phyloP scores from a whole-genome alignment of 805 yeast genomes.

The Nakazawaea peltata region DNA sequence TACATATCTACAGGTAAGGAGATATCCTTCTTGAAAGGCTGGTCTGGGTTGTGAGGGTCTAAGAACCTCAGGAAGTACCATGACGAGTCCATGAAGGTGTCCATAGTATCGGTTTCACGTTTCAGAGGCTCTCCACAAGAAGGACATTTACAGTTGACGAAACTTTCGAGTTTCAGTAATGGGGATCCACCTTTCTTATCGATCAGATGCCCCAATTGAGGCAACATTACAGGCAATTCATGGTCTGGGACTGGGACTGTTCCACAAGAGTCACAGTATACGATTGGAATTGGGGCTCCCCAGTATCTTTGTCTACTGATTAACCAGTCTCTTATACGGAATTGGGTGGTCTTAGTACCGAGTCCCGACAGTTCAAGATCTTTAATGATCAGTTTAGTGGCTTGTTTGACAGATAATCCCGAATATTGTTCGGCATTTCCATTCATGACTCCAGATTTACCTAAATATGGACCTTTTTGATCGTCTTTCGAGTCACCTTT shows the following conservation, averaged over 20 bases:
- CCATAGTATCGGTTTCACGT: slow-evolving; percentile 97
- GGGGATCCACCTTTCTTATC: slow-evolving; percentile 57
- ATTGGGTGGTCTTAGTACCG: slow-evolving; percentile 47
- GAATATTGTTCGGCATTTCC: slow-evolving; percentile 36
- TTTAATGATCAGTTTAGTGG: slow-evolving; percentile 36
- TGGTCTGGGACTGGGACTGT: slow-evolving; percentile 86
- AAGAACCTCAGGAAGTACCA: slow-evolving; percentile 89
- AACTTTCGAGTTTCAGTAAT: slow-evolving; percentile 54
- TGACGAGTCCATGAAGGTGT: slow-evolving; percentile 94
- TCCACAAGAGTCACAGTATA: slow-evolving; percentile 84
- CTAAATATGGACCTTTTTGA: slow-evolving; percentile 24
- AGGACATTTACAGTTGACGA: slow-evolving; percentile 74
- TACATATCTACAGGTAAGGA: slow-evolving; percentile 82
- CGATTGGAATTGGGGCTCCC: slow-evolving; percentile 98
- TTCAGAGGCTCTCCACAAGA: slow-evolving; percentile 63
- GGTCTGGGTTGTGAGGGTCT: slow-evolving; percentile 54
- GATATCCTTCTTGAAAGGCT: slow-evolving; percentile 42
- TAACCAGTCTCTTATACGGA: slow-evolving; percentile 84
- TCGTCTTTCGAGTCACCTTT: slow-evolving; percentile 12
- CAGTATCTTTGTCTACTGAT: slow-evolving; percentile 92
- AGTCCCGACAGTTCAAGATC: slow-evolving; percentile 26
- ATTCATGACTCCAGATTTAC: slow-evolving; percentile 40
- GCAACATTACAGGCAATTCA: slow-evolving; percentile 77
- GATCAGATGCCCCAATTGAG: slow-evolving; percentile 38
- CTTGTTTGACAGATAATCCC: slow-evolving; percentile 45